These are phyloP conservation scores for Chlorociboria aeruginascens DNA, from an alignment of 495 filamentous ascomycete species.

Conservation along the genomic window DNA sequence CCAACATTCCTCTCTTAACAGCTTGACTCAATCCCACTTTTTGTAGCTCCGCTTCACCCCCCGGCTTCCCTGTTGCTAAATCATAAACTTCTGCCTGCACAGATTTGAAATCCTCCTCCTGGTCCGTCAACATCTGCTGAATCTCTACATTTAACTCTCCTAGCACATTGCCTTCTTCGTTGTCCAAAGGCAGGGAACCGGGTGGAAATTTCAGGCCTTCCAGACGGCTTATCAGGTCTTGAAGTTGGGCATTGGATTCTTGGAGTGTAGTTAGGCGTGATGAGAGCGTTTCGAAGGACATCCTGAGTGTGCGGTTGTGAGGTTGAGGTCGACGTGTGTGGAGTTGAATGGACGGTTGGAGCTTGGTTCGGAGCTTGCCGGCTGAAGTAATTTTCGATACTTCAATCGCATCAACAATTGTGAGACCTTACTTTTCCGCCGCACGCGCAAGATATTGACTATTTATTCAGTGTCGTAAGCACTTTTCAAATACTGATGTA, in stretches of 20 bases:
- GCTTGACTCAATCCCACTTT: conserved; percentile 7
- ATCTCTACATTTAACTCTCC: conserved; percentile 76
- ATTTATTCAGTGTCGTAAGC: neutral
- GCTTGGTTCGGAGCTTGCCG: conserved; percentile 3
- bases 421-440: too few species aligned
- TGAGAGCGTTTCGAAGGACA: conserved; percentile 50
- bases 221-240: conserved; percentile 65
- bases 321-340: neutral
- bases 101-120: conserved; percentile 78
- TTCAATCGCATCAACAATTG: neutral
- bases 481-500: too few species aligned
- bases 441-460: neutral
- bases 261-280: conserved; percentile 57
- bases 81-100: conserved; percentile 68
- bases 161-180: conserved; percentile 43
- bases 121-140: conserved; percentile 66
- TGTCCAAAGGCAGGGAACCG: conserved; percentile 39
- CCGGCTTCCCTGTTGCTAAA: conserved; percentile 33
- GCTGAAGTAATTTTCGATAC: neutral
- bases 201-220: conserved; percentile 54
- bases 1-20: conserved; percentile 31
- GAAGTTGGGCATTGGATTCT: conserved; percentile 51
- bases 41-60: conserved; percentile 23
- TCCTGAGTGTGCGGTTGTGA: conserved; percentile 19
- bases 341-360: neutral